These are phyloP conservation scores for Cicer yamashitae DNA, from an alignment of 306 rosid genomes.

Conservation along the genomic window DNA sequence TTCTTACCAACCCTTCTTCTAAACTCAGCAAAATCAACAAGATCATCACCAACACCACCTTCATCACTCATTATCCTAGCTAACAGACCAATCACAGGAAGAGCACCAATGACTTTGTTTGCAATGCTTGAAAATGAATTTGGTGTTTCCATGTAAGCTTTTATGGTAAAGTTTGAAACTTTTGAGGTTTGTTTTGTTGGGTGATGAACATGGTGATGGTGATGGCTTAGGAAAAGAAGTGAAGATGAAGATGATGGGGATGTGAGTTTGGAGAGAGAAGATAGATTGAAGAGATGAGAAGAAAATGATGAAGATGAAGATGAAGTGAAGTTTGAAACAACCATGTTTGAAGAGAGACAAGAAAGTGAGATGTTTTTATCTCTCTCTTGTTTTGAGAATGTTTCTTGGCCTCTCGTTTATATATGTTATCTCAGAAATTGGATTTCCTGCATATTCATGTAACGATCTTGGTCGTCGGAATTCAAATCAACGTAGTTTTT, in stretches of 20 bases:
- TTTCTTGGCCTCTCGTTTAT: conserved; percentile 60
- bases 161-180: conserved; percentile 46
- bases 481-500: too few species aligned
- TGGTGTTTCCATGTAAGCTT: conserved; percentile 78
- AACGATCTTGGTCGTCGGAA: too few species aligned
- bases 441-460: too few species aligned
- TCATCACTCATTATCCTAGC: conserved; percentile 83
- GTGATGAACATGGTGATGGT: conserved; percentile 47
- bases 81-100: conserved; percentile 80
- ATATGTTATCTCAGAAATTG: conserved; percentile 36
- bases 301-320: conserved; percentile 32
- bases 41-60: conserved; percentile 88
- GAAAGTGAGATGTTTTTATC: conserved; percentile 28
- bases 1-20: conserved; percentile 85
- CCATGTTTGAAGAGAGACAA: conserved; percentile 18
- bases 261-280: conserved; percentile 47
- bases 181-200: conserved; percentile 36
- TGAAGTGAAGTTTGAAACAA: conserved; percentile 32
- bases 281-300: conserved; percentile 38
- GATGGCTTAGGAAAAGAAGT: conserved; percentile 49
- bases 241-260: conserved; percentile 57
- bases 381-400: not conserved
- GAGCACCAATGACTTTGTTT: conserved; percentile 81
- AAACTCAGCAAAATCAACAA: conserved; percentile 86
- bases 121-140: conserved; percentile 68